phyloP scores from a whole-genome alignment of 2,329 filamentous ascomycete genomes.

The Ramularia endophylla region DNA sequence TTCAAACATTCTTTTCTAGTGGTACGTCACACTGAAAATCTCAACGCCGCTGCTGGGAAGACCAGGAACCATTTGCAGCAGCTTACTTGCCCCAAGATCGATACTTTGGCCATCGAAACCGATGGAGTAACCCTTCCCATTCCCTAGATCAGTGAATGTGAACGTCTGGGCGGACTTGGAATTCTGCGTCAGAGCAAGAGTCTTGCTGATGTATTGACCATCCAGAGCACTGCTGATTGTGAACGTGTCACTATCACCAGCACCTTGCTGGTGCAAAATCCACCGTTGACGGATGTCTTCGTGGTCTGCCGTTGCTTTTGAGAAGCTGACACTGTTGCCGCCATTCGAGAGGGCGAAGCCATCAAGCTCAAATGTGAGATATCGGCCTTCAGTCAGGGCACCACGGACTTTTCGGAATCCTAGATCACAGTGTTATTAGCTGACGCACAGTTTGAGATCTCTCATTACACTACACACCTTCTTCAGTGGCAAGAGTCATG shows the following conservation, averaged over 20 bases:
- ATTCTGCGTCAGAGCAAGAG: neutral
- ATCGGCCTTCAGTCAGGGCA: conserved; percentile 49
- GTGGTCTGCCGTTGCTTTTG: conserved; percentile 31
- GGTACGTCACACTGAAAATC: too few relatives aligned
- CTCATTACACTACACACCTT: too few relatives aligned
- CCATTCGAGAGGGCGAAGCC: conserved; percentile 34
- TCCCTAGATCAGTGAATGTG: conserved; percentile 32
- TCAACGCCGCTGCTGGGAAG: too few relatives aligned
- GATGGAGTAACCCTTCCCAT: conserved; percentile 30
- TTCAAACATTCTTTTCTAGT: too few relatives aligned
- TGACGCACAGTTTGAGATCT: too few relatives aligned
- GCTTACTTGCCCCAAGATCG: too few relatives aligned
- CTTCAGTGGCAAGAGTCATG: conserved; percentile 39
- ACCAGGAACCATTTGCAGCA: too few relatives aligned
- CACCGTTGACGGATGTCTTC: conserved; percentile 41
- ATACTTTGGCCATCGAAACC: neutral
- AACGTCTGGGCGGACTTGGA: conserved; percentile 25
- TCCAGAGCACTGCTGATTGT: conserved; percentile 39
- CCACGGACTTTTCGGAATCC: conserved; percentile 48
- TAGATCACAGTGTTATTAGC: too few relatives aligned
- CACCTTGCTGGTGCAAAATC: conserved; percentile 41
- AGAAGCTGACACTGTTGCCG: conserved; percentile 3
- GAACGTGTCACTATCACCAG: conserved; percentile 27
- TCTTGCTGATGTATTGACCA: conserved; percentile 19
- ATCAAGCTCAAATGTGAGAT: conserved; percentile 44